These are phyloP conservation scores for Fomes fomentarius DNA, from an alignment of 1,284 basidiomycete genomes.

Conservation along the genomic window DNA sequence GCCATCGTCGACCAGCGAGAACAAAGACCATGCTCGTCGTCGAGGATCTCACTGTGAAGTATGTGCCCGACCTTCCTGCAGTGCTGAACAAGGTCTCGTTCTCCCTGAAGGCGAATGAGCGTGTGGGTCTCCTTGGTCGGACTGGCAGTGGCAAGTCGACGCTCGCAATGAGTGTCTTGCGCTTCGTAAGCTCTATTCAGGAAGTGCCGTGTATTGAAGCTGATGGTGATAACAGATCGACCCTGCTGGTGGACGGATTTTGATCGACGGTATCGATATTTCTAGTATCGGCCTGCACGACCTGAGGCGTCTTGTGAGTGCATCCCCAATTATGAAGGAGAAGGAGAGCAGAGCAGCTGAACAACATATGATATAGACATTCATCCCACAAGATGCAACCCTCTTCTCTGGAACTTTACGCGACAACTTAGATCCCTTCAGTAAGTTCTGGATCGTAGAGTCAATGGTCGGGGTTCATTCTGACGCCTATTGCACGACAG, in stretches of 20 bases:
- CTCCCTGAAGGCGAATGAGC: conserved; percentile 61
- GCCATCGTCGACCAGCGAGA: conserved; percentile 69
- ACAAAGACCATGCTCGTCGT: conserved; percentile 45
- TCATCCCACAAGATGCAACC: conserved; percentile 82
- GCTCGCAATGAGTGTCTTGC: conserved; percentile 82
- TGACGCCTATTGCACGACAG: conserved; percentile 34
- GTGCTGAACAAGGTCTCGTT: conserved; percentile 83
- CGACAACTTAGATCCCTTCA: conserved; percentile 88
- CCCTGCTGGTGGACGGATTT: conserved; percentile 76
- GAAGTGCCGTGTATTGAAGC: conserved; percentile 3
- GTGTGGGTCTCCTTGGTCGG: conserved; percentile 74
- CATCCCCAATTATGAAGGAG: too few species aligned
- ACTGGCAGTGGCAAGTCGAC: conserved; percentile 86
- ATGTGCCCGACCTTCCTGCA: conserved; percentile 82
- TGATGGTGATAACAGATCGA: conserved; percentile 55
- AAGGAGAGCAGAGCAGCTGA: too few species aligned
- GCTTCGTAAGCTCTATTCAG: conserved; percentile 62
- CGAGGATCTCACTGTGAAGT: conserved; percentile 79
- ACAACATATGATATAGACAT: conserved; percentile 50
- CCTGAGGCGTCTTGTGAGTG: conserved; percentile 47
- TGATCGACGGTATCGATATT: conserved; percentile 91
- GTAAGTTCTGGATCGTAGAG: conserved; percentile 33
- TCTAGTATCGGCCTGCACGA: conserved; percentile 87
- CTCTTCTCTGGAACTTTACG: conserved; percentile 88
- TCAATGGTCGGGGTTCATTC: conserved; percentile 6